Evolutionary conservation across 2,329 filamentous ascomycete species (phyloP).

Genomic region (Verticillium zaregamsianum): DNA sequence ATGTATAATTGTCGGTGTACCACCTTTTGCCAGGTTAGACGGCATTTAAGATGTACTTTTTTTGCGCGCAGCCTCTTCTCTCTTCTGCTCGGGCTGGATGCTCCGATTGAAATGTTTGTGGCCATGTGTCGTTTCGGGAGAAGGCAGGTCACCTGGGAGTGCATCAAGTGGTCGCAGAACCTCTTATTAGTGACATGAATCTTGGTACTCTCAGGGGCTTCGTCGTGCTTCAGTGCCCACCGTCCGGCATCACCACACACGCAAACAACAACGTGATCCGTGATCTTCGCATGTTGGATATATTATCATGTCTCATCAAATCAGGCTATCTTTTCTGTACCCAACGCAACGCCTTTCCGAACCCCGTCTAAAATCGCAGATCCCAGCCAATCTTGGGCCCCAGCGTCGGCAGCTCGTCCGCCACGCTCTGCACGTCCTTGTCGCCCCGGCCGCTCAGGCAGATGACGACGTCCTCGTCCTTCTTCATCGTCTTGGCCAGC

Average conservation of each 20-base stretch:
- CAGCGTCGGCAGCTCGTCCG: slow-evolving; percentile 83
- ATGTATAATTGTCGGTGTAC: slow-evolving; percentile 9
- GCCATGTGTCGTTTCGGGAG: too few species aligned
- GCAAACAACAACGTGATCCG: too few species aligned
- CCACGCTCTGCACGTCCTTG: slow-evolving; percentile 98
- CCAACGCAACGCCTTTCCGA: neutral
- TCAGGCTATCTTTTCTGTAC: neutral
- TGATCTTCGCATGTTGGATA: too few species aligned
- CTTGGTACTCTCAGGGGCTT: too few species aligned
- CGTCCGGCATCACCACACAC: too few species aligned
- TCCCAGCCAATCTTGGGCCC: slow-evolving; percentile 84
- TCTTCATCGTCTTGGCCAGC: slow-evolving; percentile 86
- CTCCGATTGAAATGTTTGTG: too few species aligned
- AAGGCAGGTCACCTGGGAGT: too few species aligned
- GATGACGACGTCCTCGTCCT: slow-evolving; percentile 87
- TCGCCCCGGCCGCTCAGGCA: slow-evolving; percentile 91
- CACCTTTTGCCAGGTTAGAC: neutral
- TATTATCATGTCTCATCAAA: neutral
- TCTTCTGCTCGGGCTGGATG: too few species aligned
- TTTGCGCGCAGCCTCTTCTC: too few species aligned
- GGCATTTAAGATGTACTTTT: neutral
- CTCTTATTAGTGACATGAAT: too few species aligned
- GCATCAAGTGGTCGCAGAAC: too few species aligned
- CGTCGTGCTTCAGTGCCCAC: too few species aligned
- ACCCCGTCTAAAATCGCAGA: slow-evolving; percentile 47